Base-by-base conservation (phyloP, 495 filamentous ascomycete genomes). In the Trichoderma virens region DNA sequence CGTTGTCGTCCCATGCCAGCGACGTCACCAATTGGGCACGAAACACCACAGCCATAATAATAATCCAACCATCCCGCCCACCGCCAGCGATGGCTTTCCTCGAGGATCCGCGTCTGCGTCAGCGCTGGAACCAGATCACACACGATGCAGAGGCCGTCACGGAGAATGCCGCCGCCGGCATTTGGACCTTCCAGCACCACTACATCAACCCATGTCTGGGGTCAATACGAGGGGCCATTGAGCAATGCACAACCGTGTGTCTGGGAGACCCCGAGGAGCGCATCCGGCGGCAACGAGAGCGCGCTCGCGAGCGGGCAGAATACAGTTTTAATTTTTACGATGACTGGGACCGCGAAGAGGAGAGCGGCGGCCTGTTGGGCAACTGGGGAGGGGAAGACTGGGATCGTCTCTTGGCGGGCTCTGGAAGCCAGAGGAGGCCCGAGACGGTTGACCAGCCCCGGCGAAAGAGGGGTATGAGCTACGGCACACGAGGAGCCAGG, bases 261-360 rank as follows among this genome's bases (percentile, higher is more conserved):
- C 80, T 92, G 30, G 86, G 89, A 18, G 83, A 79, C 69, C 85
- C 85, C 60, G 89, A 93, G 64, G 90, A 91, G 68, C 88, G 88
- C 45, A 76, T 85, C 27, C 85, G 89, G 5, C 83, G 91, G 56
- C 80, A 84, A 61, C 79, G 82, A 43, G 80, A 83, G 65, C 75
- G 81, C 34, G 84, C 76, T 14, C 72, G 78, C 13, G 80, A 71
- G 8, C 78, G 88, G 67, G 87, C 90, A 30, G 92, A 96, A 71
- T 85, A 88, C 45, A 90, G 84, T 67, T 98, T 98, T 68, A 95
- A 97, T 69, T 98, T 98, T 78, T 98, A 98, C 77, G 94, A 98
- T 72, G 93, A 97, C 70, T 97, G 93, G 92, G 91, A 97, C 60
- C 91, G 92, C 63, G 84, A 70, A n/a, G 73, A 73, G 34, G 62